phyloP scores from a whole-genome alignment of 306 rosid species.

The Styphnolobium japonicum region DNA sequence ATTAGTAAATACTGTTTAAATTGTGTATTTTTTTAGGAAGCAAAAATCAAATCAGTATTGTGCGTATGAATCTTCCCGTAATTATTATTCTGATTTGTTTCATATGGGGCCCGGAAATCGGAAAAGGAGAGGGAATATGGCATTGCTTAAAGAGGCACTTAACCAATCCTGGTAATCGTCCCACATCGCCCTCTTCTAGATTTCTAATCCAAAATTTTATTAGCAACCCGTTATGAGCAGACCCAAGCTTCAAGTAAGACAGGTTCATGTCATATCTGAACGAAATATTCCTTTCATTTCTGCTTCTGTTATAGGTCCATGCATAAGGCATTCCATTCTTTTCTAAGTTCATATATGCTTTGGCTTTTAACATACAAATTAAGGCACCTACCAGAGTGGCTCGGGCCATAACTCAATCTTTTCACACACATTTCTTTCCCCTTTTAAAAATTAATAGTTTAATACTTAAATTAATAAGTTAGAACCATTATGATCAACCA shows the following conservation, averaged over 20 bases:
- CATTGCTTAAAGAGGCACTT: not conserved
- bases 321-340: not conserved
- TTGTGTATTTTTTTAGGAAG: no score
- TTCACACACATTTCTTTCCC: conserved; percentile 37
- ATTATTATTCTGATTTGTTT: not conserved
- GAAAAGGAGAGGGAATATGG: not conserved
- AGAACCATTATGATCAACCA: conserved; percentile 39
- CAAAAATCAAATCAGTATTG: no score
- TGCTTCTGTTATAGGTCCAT: not conserved
- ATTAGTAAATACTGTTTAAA: no score
- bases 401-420: conserved; percentile 25
- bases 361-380: conserved; percentile 5
- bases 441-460: conserved; percentile 18
- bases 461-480: conserved; percentile 34
- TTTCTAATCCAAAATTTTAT: not conserved
- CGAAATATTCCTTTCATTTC: not conserved
- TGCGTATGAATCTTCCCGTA: not conserved
- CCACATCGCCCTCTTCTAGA: not conserved
- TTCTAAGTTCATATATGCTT: not conserved
- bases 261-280: not conserved
- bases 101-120: not conserved
- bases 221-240: not conserved
- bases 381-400: conserved; percentile 38
- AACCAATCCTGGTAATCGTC: not conserved
- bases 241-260: not conserved